Base-by-base conservation (phyloP, 2,329 filamentous ascomycete species). In the Zymoseptoria pseudotritici region DNA sequence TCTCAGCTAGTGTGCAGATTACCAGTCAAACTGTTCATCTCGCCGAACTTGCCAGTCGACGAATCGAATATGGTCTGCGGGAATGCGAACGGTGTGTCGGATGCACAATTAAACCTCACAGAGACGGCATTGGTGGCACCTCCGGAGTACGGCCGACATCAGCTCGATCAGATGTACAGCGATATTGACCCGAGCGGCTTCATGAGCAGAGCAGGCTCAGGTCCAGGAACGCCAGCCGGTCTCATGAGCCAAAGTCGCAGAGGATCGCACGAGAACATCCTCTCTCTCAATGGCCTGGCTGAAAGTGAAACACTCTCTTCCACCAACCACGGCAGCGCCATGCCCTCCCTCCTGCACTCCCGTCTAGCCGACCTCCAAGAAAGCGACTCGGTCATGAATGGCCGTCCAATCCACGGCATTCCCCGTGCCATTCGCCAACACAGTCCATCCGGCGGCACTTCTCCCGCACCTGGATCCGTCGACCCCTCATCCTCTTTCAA, bases 1-100 rank as follows among this genome's bases (percentile, higher is more conserved):
- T 97, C 92, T 58, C 93, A 97, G 82, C 84, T 97, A 56, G 88
- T 93, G 56, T 93, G 93, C 53, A 94, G 91, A 50, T 84, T 97
- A 31, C 92, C 94, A 1, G 84, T 97, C 17, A 91, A 91, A 58
- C 87, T 99, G 49, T 97, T 96, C 76, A 97, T 97, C 66, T 99
- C 94, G 4, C 93, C 94, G 0, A 94, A 94, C 70, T 86, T 96
- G 69, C 88, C 91, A 0, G 84, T 97, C 46, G 90, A 94, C 69
- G 91, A 96, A 56, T 84, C 93, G 61, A 94, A 96, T 67, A 87
- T 89, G 68, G 82, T 97, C 2, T 57, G 80, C 82, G 69, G 78
- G 78, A n/a, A 80, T 1, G 65, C 64, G n/a, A 68, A 67, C 29
- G 66, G 66, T 24, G 61, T 69, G n/a, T 65, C 70, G 8, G 71